phyloP scores from a whole-genome alignment of 2,329 filamentous ascomycete species.

The Fusarium vanettenii region DNA sequence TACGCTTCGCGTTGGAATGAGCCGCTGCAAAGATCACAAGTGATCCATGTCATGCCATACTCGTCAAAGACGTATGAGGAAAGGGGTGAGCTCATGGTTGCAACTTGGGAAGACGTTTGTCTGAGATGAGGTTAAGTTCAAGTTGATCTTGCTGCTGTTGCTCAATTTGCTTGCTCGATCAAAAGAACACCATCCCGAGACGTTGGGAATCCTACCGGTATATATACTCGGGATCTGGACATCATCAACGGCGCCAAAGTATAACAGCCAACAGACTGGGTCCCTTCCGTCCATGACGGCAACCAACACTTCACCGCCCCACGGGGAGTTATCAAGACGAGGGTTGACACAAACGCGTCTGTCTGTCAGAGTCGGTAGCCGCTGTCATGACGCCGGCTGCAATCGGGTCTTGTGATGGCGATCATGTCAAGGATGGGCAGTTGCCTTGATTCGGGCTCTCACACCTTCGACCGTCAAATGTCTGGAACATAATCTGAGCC shows the following conservation, averaged over 20 bases:
- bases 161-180: background rate
- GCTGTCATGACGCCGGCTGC: constrained; percentile 30
- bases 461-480: background rate
- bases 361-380: constrained; percentile 15
- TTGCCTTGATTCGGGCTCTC: constrained; percentile 33
- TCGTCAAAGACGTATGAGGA: constrained; percentile 37
- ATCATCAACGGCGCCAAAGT: constrained; percentile 1
- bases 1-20: constrained; percentile 38
- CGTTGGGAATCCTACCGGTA: constrained; percentile 12
- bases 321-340: constrained; percentile 3
- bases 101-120: background rate
- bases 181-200: background rate
- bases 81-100: constrained; percentile 24
- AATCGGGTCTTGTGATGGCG: constrained; percentile 36
- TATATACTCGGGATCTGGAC: constrained; percentile 33
- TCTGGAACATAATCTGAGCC: constrained; percentile 11
- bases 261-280: constrained; percentile 12
- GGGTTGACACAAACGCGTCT: constrained; percentile 9
- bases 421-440: constrained; percentile 27
- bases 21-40: constrained; percentile 39
- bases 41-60: constrained; percentile 41
- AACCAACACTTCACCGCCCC: constrained; percentile 31
- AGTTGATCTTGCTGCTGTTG: background rate
- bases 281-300: constrained; percentile 5
- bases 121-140: constrained; percentile 2